Base-by-base conservation (phyloP, 176 grass and related monocot species). In the Aegilops umbellulata region DNA sequence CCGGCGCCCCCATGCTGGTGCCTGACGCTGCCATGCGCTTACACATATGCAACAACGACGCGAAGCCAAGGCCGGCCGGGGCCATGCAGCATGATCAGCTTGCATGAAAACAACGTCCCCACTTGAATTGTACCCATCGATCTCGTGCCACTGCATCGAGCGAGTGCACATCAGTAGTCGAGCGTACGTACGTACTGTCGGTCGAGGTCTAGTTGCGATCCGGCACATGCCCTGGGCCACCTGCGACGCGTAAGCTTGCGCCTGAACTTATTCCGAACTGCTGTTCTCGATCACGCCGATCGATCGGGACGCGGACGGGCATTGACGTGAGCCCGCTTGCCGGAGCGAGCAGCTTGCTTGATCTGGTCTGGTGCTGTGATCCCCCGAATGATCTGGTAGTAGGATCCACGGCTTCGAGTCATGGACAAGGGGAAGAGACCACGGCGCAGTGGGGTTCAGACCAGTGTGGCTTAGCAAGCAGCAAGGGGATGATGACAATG, bases 351-450 rank as follows among this genome's bases (percentile, higher is more conserved):
- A 42, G 42, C 72, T 31, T 39, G 27, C 29, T 85, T 12, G 62
- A 19, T 42, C 29, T 81, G 30, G 29, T 74, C 71, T 17, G 71
- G 5, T 26, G 8, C 23, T 8, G 32, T 25, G 51, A 75, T 34
- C 76, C 61, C 38, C 27, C 26, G 70, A 77, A 55, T 51, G 10
- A 85, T 81, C 77, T 85, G 13, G 72, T 76, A 84, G 81, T 38
- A 84, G 81, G 49, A 84, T 81, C 76, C 70, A 34, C 29, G 53
- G 62, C 7, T 91, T 65, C 62, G 70, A 81, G 82, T 85, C 69
- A 51, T 63, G n/a, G 58, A 78, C 89, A 88, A 91, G 77, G 27
- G 82, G 85, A 84, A 88, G 84, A 74, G 34, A 84, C 89, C 89
- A 68, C 31, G 67, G 76, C 44, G 11, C 65, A 35, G 66, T 83